Evolutionary conservation across 179 eudicot genomes (phyloP), one percentile per base, ranked within the genome.

Genomic region (Gypsophila paniculata): DNA sequence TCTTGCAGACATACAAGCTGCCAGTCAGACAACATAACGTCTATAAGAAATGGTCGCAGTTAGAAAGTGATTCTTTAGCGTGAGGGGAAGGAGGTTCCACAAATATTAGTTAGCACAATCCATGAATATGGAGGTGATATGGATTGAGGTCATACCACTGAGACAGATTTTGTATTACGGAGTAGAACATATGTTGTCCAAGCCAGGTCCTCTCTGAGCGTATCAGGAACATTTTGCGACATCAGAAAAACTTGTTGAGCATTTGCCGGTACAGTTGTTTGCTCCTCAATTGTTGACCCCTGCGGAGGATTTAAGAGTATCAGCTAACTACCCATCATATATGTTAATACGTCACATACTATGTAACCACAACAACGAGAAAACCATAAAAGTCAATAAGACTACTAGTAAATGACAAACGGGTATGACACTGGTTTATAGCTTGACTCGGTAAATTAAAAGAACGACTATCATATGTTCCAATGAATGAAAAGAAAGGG

Each of bases 131-230:
- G 38, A 38, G 7, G 46, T n/a, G 39, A 12, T 21, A 11, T 19
- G 19, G 51, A 8, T 39, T 38, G 6, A 69, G 55, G 52, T 53
- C 74, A 73, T 80, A 91, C 97, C 84, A 86, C 94, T 54, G 97
- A 91, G 57, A 88, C 76, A n/a, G 91, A 84, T 78, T 85, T 93
- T 75, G 97, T 89, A 75, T 91, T 93, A 61, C 97, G 91, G 71
- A 93, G 70, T 51, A 93, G 79, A 76, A 87, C 82, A 74, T 86
- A 93, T 36, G 97, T 79, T 71, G 85, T 88, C 97, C 98, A 93
- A 74, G 98, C 98, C 79, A 93, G 84, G 76, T 93, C 96, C 80
- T 89, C 98, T 82, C 77, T 88, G 58, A 81, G 65, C 53, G 70
- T 69, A 80, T 87, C 87, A 4, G 87, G 70, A 52, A 88, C 78